These are phyloP conservation scores for Cryptococcus sp. DNA, from an alignment of 1,284 basidiomycete species.

Conservation along the genomic window DNA sequence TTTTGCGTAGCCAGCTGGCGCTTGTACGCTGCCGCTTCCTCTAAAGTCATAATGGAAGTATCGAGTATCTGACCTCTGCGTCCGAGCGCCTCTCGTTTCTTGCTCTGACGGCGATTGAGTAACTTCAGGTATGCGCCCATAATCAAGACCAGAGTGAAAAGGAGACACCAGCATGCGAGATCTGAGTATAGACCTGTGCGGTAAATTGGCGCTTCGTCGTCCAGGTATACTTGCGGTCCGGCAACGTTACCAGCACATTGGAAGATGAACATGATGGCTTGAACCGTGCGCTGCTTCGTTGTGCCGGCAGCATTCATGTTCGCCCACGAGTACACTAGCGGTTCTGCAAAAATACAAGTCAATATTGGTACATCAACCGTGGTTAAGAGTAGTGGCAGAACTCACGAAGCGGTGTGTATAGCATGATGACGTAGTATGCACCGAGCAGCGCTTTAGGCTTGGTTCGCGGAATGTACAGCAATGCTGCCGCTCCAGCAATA, in stretches of 20 bases:
- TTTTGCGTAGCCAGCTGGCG: slow-evolving; percentile 2
- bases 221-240: slow-evolving; percentile 27
- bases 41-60: slow-evolving; percentile 43
- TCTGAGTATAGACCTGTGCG: slow-evolving; percentile 22
- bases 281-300: slow-evolving; percentile 29
- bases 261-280: slow-evolving; percentile 30
- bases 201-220: slow-evolving; percentile 23
- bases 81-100: slow-evolving; percentile 49
- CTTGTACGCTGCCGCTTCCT: slow-evolving; percentile 32
- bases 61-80: slow-evolving; percentile 12
- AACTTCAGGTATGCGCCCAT: slow-evolving; percentile 52
- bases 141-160: slow-evolving; percentile 15
- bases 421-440: slow-evolving; percentile 23
- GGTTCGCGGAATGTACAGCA: slow-evolving; percentile 15
- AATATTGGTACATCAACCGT: background rate
- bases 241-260: slow-evolving; percentile 28
- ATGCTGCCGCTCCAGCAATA: slow-evolving; percentile 27
- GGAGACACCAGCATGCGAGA: slow-evolving; percentile 20
- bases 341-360: slow-evolving; percentile 9
- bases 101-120: slow-evolving; percentile 54
- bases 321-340: slow-evolving; percentile 32
- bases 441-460: slow-evolving; percentile 18
- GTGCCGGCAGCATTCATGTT: slow-evolving; percentile 35
- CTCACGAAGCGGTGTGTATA: slow-evolving; percentile 23
- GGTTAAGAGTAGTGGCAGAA: background rate